Percentiles rank a stretch among this genome's conserved stretches.
Evolutionary conservation across 441 rosid species (phyloP).

Genomic region (Melianthus villosus): DNA sequence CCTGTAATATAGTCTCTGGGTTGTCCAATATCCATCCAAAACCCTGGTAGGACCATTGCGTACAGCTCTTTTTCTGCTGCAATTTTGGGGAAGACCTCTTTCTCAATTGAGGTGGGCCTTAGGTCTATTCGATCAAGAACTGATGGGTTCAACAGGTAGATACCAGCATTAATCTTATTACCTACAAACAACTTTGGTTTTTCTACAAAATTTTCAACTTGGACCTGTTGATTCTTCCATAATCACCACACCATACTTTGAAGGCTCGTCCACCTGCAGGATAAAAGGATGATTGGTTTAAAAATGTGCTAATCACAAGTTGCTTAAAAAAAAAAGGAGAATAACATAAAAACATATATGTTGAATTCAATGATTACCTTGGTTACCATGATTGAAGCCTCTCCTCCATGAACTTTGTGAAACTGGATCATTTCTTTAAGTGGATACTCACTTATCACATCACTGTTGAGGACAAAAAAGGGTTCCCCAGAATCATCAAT

Average conservation of each 20-base stretch:
- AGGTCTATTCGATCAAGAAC: slow-evolving; percentile 74
- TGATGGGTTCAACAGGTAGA: slow-evolving; percentile 70
- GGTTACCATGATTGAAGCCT: slow-evolving; percentile 97
- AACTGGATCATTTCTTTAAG: slow-evolving; percentile 71
- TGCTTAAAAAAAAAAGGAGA: not conserved
- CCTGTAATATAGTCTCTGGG: slow-evolving; percentile 89
- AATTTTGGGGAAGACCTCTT: slow-evolving; percentile 87
- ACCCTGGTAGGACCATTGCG: slow-evolving; percentile 90
- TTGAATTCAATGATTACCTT: slow-evolving; percentile 35
- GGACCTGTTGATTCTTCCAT: slow-evolving; percentile 70
- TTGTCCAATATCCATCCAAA: slow-evolving; percentile 99
- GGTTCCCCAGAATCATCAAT: slow-evolving; percentile 74
- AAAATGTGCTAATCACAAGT: not conserved
- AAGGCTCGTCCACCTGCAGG: slow-evolving; percentile 80
- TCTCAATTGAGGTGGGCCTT: slow-evolving; percentile 86
- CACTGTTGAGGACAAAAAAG: slow-evolving; percentile 91
- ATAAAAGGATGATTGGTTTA: not conserved
- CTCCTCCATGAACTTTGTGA: slow-evolving; percentile 82
- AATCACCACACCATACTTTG: slow-evolving; percentile 89
- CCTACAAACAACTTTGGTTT: slow-evolving; percentile 84
- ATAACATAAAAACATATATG: not conserved
- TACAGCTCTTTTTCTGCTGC: slow-evolving; percentile 55
- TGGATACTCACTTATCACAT: slow-evolving; percentile 90
- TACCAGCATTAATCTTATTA: slow-evolving; percentile 91
- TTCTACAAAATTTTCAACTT: slow-evolving; percentile 72